These are phyloP conservation scores for Auriscalpium orientale DNA, from an alignment of 768 basidiomycete genomes.

Conservation along the genomic window DNA sequence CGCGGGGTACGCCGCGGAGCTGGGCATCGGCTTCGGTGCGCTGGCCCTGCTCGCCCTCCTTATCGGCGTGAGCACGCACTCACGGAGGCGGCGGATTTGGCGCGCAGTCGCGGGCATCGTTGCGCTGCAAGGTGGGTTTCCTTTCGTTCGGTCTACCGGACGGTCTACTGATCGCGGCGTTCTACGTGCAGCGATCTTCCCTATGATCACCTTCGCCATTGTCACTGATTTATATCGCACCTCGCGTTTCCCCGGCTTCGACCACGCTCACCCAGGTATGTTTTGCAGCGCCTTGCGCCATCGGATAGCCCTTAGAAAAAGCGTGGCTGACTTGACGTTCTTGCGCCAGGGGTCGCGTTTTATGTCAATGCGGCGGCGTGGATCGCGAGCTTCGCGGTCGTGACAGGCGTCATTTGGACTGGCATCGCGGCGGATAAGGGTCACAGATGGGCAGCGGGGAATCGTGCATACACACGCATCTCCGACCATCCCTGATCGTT, in stretches of 20 bases:
- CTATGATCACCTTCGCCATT: constrained; percentile 54
- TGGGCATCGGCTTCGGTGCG: constrained; percentile 57
- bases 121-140: constrained; percentile 46
- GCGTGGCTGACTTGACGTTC: neutral
- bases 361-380: constrained; percentile 54
- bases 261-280: constrained; percentile 54
- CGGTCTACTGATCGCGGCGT: neutral
- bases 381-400: constrained; percentile 46
- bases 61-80: constrained; percentile 66
- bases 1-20: constrained; percentile 57
- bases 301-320: neutral
- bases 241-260: constrained; percentile 41
- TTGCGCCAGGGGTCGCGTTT: constrained; percentile 48
- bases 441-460: constrained; percentile 70
- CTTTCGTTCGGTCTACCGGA: neutral
- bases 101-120: constrained; percentile 61
- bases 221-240: constrained; percentile 53
- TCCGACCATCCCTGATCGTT: constrained; percentile 6
- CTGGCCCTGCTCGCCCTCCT: constrained; percentile 50
- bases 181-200: constrained; percentile 39
- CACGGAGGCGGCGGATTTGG: constrained; percentile 71
- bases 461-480: constrained; percentile 49
- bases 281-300: neutral
- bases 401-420: constrained; percentile 48
- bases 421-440: constrained; percentile 57